Conservation (phyloP, 768 basidiomycete genomes). For the Suillus placidus region DNA sequence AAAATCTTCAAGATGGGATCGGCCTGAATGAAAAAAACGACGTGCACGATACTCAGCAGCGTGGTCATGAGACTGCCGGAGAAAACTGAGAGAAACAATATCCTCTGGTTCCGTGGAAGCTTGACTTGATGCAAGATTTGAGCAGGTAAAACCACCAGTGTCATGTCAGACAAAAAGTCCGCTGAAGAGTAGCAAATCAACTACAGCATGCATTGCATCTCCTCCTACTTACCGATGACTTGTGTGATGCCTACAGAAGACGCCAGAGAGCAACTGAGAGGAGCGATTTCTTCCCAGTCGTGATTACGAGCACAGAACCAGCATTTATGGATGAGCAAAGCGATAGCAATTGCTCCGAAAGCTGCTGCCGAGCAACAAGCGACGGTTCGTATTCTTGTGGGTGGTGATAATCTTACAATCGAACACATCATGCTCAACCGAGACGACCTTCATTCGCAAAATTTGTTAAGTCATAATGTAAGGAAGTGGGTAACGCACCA, state of each 20-base stretch:
- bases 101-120: constrained; percentile 12
- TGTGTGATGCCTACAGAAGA: constrained; percentile 5
- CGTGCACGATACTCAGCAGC: constrained; percentile 12
- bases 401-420: constrained; percentile 11
- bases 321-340: constrained; percentile 11
- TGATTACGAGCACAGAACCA: constrained; percentile 12
- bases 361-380: constrained; percentile 3
- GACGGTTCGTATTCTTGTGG: constrained; percentile 10
- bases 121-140: constrained; percentile 13
- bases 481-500: constrained; percentile 10
- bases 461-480: neutral
- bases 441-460: constrained; percentile 7
- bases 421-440: constrained; percentile 16
- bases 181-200: constrained; percentile 14
- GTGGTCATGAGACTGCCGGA: constrained; percentile 15
- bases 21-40: constrained; percentile 12
- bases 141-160: constrained; percentile 18
- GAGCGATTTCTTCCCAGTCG: constrained; percentile 4
- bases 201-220: too few species aligned
- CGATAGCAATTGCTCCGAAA: constrained; percentile 10
- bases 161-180: constrained; percentile 23
- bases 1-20: constrained; percentile 9
- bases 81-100: constrained; percentile 14
- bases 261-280: constrained; percentile 10
- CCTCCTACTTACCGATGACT: constrained; percentile 10